These are phyloP conservation scores for Trichocladium uniseriatum DNA, from an alignment of 495 filamentous ascomycete species.

Conservation along the genomic window DNA sequence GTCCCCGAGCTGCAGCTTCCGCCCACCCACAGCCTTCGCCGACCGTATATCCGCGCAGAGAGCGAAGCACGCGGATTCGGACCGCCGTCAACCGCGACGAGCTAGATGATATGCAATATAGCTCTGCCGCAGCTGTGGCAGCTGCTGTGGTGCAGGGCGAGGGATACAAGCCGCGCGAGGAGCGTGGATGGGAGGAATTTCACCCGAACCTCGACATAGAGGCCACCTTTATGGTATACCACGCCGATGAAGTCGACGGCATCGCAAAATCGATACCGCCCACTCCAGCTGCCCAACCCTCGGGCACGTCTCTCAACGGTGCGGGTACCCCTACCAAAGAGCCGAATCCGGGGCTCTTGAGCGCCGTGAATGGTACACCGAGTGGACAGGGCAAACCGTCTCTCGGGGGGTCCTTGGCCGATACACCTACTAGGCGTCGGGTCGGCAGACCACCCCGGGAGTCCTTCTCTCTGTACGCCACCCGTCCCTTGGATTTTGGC, in stretches of 20 bases:
- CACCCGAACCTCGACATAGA: constrained; percentile 91
- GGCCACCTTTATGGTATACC: constrained; percentile 63
- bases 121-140: constrained; percentile 74
- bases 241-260: constrained; percentile 76
- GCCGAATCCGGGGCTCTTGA: not conserved
- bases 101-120: constrained; percentile 49
- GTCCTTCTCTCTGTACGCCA: constrained; percentile 39
- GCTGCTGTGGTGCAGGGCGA: constrained; percentile 81
- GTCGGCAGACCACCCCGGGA: constrained; percentile 39
- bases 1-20: constrained; percentile 28
- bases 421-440: constrained; percentile 40
- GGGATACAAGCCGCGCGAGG: constrained; percentile 93
- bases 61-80: constrained; percentile 45
- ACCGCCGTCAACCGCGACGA: constrained; percentile 39
- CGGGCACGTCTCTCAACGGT: constrained; percentile 25
- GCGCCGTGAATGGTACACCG: constrained; percentile 18
- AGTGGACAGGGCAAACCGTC: constrained; percentile 23
- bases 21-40: constrained; percentile 26
- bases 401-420: constrained; percentile 13
- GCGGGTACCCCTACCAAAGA: constrained; percentile 33
- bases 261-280: constrained; percentile 37
- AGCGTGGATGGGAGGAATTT: constrained; percentile 94
- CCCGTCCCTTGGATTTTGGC: constrained; percentile 31
- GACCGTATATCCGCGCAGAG: constrained; percentile 37
- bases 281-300: constrained; percentile 27